Evolutionary conservation across 345 rosid species (phyloP), one percentile per base, ranked within the genome.

Genomic region (Brassica napus): DNA sequence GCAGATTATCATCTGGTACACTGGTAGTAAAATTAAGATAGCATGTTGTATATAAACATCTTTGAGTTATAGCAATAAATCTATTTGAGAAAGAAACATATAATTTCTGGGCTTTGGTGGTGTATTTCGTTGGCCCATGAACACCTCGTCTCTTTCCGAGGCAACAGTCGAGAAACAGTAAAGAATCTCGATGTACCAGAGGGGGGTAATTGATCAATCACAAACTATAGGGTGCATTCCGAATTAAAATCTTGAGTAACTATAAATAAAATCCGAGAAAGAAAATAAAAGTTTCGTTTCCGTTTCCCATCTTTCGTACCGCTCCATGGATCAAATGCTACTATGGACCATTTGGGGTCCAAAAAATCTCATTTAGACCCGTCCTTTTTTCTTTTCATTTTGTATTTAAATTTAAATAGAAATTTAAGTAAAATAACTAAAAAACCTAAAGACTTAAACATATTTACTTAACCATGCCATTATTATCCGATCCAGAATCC

Each of bases 281-380:
- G 28, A 57, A 26, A 60, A 11, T 10, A 60, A 60, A 60, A 60
- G 16, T 60, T 60, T 60, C 65, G 34, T 26, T 60, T 26, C 26
- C 32, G 64, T 0, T 23, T 75, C 76, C 77, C 23, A 77, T 75
- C 77, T 79, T 74, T 69, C 58, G 55, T 75, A 80, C 62, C 68
- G 71, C 76, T 81, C 83, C 80, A 42, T 81, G n/a, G n/a, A n/a
- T n/a, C n/a, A n/a, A n/a, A n/a, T n/a, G n/a, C n/a, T n/a, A n/a
- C n/a, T n/a, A n/a, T n/a, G n/a, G n/a, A n/a, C n/a, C n/a, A n/a
- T n/a, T n/a, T n/a, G n/a, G n/a, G n/a, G n/a, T n/a, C n/a, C n/a
- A n/a, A n/a, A n/a, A n/a, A n/a, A n/a, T n/a, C n/a, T n/a, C n/a
- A n/a, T n/a, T n/a, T n/a, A n/a, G n/a, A n/a, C n/a, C n/a, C n/a